phyloP scores from a whole-genome alignment of 768 basidiomycete species.

The Trametes meyenii region DNA sequence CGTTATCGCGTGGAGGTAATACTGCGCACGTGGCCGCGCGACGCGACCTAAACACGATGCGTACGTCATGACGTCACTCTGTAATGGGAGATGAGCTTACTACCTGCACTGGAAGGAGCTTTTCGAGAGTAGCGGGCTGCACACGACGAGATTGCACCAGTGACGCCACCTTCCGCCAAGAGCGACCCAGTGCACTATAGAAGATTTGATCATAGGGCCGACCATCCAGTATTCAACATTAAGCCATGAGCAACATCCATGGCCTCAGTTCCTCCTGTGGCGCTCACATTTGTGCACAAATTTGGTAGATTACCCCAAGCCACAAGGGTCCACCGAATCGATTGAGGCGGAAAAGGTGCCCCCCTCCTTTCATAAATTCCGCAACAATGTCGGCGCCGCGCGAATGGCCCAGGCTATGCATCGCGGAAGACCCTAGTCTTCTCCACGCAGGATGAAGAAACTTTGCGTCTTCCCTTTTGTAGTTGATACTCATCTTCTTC shows the following conservation, averaged over 20 bases:
- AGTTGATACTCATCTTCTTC: not conserved
- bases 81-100: too few species aligned
- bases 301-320: conserved; percentile 5
- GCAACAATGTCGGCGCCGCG: conserved; percentile 33
- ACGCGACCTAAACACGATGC: conserved; percentile 6
- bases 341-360: conserved; percentile 4
- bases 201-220: too few species aligned
- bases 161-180: not conserved
- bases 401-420: conserved; percentile 25
- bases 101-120: not conserved
- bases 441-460: conserved; percentile 18
- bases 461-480: not conserved
- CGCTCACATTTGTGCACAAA: not conserved
- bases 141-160: too few species aligned
- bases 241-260: not conserved
- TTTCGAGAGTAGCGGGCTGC: not conserved
- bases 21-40: conserved; percentile 18
- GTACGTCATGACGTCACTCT: conserved; percentile 11
- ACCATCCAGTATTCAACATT: too few species aligned
- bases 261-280: not conserved
- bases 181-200: not conserved
- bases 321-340: conserved; percentile 5
- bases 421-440: conserved; percentile 36
- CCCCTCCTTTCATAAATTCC: conserved; percentile 21
- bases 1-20: conserved; percentile 7